These are phyloP conservation scores for Podospora pseudoanserina DNA, from an alignment of 495 filamentous ascomycete genomes.

Conservation along the genomic window DNA sequence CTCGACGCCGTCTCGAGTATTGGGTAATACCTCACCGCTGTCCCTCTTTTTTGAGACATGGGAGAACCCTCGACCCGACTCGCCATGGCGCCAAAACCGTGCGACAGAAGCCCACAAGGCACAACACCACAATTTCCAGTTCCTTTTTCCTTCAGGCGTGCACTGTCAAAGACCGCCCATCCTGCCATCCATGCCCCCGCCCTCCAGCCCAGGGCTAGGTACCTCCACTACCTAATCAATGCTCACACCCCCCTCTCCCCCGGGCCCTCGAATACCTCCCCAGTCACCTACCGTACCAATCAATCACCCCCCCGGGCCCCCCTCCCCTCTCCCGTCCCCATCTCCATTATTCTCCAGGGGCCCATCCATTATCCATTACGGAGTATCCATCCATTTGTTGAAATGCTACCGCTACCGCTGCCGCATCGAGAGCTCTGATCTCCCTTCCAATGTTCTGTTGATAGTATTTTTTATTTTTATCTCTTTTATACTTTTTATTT, in stretches of 20 bases:
- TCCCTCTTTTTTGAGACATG: neutral
- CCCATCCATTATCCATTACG: too few relatives aligned
- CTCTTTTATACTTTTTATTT: neutral
- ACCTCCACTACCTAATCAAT: too few relatives aligned
- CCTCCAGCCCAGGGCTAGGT: too few relatives aligned
- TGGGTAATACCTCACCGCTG: neutral
- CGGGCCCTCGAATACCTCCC: too few relatives aligned
- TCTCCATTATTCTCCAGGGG: neutral
- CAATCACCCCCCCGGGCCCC: neutral
- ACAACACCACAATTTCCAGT: neutral
- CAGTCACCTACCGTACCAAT: too few relatives aligned
- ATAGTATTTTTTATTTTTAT: slow-evolving; percentile 5
- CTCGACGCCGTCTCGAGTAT: neutral
- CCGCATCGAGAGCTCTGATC: neutral
- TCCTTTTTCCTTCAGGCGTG: neutral
- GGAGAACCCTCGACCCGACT: slow-evolving; percentile 10
- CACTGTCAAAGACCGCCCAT: neutral
- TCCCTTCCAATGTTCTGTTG: neutral
- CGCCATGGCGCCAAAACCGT: slow-evolving; percentile 8
- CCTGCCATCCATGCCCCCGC: too few relatives aligned
- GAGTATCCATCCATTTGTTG: neutral
- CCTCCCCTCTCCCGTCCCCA: neutral
- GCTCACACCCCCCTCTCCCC: neutral
- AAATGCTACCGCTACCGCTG: slow-evolving; percentile 12
- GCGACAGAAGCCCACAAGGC: slow-evolving; percentile 11